Evolutionary conservation across 2,329 filamentous ascomycete species (phyloP).

Genomic region (Drechslera avenae): DNA sequence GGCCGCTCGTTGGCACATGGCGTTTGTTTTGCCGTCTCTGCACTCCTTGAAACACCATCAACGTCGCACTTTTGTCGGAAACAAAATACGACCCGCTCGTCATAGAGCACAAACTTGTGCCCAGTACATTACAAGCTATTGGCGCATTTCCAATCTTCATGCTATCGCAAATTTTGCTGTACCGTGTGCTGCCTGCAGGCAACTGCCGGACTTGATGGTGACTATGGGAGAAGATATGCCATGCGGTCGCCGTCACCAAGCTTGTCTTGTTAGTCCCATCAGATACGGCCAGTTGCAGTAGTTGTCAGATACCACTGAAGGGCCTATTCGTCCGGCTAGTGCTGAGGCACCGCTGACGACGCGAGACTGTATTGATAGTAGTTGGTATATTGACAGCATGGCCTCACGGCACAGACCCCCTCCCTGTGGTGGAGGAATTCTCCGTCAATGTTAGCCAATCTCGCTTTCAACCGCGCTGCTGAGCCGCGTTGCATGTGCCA

Average conservation of each 20-base stretch:
- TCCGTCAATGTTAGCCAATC: constrained; percentile 2
- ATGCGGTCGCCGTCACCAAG: neutral
- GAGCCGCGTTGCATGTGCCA: neutral
- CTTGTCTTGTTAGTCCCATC: neutral
- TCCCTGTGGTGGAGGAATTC: neutral
- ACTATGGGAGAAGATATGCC: neutral
- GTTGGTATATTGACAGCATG: neutral
- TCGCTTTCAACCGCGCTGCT: neutral
- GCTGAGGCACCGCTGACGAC: constrained; percentile 4
- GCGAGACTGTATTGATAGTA: neutral
- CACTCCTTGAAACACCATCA: constrained; percentile 36
- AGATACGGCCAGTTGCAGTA: too few species aligned
- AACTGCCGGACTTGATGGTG: neutral
- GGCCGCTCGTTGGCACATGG: constrained; percentile 28
- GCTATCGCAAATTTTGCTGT: constrained; percentile 7
- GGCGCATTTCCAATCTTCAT: constrained; percentile 16
- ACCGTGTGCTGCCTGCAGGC: constrained; percentile 4
- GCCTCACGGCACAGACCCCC: neutral
- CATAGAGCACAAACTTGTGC: constrained; percentile 6
- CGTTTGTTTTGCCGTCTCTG: constrained; percentile 25
- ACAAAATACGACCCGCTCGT: constrained; percentile 16
- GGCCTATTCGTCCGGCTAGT: neutral
- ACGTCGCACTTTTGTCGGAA: constrained; percentile 36
- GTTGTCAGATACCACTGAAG: neutral
- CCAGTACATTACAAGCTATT: constrained; percentile 15